Base-by-base conservation (phyloP, 306 rosid genomes). In the Medicago ruthenica region DNA sequence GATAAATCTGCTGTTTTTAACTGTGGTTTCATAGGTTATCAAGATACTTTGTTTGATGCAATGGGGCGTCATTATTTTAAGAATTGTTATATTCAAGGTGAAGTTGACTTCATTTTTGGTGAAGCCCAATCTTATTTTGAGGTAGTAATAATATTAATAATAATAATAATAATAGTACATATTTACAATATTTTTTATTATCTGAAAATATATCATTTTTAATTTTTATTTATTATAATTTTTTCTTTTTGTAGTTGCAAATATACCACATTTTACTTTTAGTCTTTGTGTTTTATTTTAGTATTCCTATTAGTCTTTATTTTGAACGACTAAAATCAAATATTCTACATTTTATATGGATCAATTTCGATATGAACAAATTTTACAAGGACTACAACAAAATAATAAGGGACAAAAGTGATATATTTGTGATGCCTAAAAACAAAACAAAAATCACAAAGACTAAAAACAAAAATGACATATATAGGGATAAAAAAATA, bases 81-180 rank as follows among this genome's bases (percentile, higher is more conserved):
- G 20, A 36, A 69, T 47, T 69, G 74, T 17, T 69, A 69, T 15
- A 69, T 69, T 69, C 44, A 50, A 24, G 60, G 74, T 69, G 74
- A 45, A 48, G 14, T 22, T 1, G 74, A 69, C 36, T 69, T 69
- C 17, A 48, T 69, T 45, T 47, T 9, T 50, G 74, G 74, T 47
- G n/a, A 0, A 3, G 41, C n/a, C 1, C 59, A 31, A 5, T 47
- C 74, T 27, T 47, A 47, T 69, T 69, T 4, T 9, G 39, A 69
- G 74, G 74, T 69, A 69, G 13, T 55, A 22, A 24, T 24, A 59
- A 6, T 59, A 24, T 8, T 37, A 41, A 9, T 9, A 9, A 42
- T 41, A n/a, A n/a, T n/a, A n/a, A n/a, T n/a, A 41, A 40, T 40
- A 40, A 40, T 9, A 40, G 1, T 42, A 9, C 47, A 42, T 42